phyloP scores from a whole-genome alignment of 148 eudicot genomes.

The Euryodendron excelsum region DNA sequence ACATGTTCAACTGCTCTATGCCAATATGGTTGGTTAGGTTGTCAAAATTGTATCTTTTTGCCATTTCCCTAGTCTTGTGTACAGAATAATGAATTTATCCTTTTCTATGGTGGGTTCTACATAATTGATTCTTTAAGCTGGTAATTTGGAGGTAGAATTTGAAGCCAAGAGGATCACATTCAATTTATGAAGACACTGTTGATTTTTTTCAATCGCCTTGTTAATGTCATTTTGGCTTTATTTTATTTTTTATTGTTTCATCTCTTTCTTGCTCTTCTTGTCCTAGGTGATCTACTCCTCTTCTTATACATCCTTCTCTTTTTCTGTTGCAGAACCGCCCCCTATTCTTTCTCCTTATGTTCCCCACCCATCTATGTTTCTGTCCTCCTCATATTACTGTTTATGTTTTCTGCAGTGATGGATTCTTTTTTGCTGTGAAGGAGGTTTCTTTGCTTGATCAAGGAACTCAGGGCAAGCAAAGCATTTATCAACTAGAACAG shows the following conservation, averaged over 20 bases:
- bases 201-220: background rate
- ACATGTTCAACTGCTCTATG: background rate
- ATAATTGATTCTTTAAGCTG: no score
- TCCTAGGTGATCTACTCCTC: background rate
- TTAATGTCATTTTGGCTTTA: background rate
- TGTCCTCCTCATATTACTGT: slow-evolving; percentile 7
- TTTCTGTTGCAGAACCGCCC: background rate
- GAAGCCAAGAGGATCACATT: background rate
- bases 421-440: slow-evolving; percentile 72
- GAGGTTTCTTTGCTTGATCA: slow-evolving; percentile 79
- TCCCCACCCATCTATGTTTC: slow-evolving; percentile 1
- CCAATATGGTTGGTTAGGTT: background rate
- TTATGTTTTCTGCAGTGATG: slow-evolving; percentile 47
- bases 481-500: slow-evolving; percentile 68
- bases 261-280: background rate
- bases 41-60: background rate
- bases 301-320: background rate
- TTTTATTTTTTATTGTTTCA: background rate
- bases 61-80: background rate
- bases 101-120: background rate
- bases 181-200: background rate
- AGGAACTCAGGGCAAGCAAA: slow-evolving; percentile 62
- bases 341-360: background rate
- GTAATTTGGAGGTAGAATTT: background rate
- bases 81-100: background rate